Conservation (phyloP, 768 basidiomycete species). For the Phylloporus scabripes region DNA sequence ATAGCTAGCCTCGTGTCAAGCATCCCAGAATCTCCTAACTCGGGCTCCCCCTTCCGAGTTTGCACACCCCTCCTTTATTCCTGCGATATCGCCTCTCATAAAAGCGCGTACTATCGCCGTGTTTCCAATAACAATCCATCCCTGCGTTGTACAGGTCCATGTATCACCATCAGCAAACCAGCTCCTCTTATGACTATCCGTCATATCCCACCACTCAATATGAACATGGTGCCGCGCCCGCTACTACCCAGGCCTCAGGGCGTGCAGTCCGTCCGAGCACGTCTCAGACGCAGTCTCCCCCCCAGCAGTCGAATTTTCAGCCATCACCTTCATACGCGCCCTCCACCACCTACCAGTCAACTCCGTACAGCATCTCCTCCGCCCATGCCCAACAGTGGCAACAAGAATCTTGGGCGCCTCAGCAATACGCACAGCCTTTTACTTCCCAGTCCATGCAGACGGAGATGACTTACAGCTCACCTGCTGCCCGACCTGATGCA, state of each 20-base stretch:
- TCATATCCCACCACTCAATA: constrained; percentile 34
- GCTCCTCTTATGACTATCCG: constrained; percentile 48
- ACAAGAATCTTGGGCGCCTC: constrained; percentile 36
- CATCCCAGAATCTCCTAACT: constrained; percentile 27
- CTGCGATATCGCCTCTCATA: constrained; percentile 28
- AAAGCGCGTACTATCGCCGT: constrained; percentile 24
- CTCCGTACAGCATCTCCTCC: constrained; percentile 26
- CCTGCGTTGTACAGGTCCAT: constrained; percentile 50
- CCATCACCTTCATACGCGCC: constrained; percentile 27
- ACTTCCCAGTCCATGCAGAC: constrained; percentile 31
- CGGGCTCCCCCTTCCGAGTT: constrained; percentile 26
- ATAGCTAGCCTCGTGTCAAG: constrained; percentile 32
- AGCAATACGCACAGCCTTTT: constrained; percentile 29
- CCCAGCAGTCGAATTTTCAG: constrained; percentile 24
- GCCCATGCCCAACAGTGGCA: constrained; percentile 37
- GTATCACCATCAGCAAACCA: constrained; percentile 45
- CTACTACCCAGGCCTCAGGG: constrained; percentile 27
- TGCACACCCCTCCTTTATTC: constrained; percentile 22
- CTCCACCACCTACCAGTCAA: constrained; percentile 26
- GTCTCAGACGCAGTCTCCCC: constrained; percentile 31
- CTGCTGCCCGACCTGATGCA: constrained; percentile 30
- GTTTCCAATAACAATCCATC: constrained; percentile 29
- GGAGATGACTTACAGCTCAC: constrained; percentile 32
- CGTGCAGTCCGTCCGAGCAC: constrained; percentile 28
- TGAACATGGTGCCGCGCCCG: constrained; percentile 19